Evolutionary conservation across 306 rosid genomes (phyloP).

Genomic region (Clitoria ternatea): DNA sequence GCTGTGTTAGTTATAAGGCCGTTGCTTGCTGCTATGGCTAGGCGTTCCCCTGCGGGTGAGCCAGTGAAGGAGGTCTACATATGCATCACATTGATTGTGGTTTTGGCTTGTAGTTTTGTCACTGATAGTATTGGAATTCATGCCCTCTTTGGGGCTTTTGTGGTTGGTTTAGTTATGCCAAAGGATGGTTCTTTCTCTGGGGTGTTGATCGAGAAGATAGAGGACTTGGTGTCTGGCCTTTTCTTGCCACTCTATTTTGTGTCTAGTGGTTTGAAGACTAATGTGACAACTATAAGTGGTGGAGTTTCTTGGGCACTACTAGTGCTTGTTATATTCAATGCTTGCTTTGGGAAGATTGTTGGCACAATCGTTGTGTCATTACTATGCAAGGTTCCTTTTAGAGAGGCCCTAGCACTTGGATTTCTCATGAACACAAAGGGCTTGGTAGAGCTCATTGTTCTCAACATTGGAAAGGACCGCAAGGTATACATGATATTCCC

Average conservation of each 20-base stretch:
- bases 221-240: slow-evolving; percentile 59
- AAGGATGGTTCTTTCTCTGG: slow-evolving; percentile 69
- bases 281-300: slow-evolving; percentile 64
- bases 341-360: slow-evolving; percentile 66
- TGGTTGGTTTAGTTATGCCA: slow-evolving; percentile 55
- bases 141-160: slow-evolving; percentile 72
- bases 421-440: slow-evolving; percentile 84
- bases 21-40: slow-evolving; percentile 46
- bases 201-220: slow-evolving; percentile 61
- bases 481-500: slow-evolving; percentile 38
- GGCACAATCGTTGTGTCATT: slow-evolving; percentile 47
- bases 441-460: slow-evolving; percentile 75
- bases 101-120: slow-evolving; percentile 55
- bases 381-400: slow-evolving; percentile 38
- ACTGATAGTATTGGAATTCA: slow-evolving; percentile 73
- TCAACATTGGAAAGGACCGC: slow-evolving; percentile 75
- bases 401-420: slow-evolving; percentile 66
- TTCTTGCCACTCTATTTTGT: slow-evolving; percentile 67
- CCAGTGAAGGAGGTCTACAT: slow-evolving; percentile 64
- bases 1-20: slow-evolving; percentile 38
- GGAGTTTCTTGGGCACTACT: slow-evolving; percentile 56
- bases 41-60: slow-evolving; percentile 54
- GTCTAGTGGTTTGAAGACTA: slow-evolving; percentile 68
- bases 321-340: slow-evolving; percentile 51
- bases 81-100: slow-evolving; percentile 51